These are phyloP conservation scores for Collybia sordida DNA, from an alignment of 768 basidiomycete species.

Conservation along the genomic window DNA sequence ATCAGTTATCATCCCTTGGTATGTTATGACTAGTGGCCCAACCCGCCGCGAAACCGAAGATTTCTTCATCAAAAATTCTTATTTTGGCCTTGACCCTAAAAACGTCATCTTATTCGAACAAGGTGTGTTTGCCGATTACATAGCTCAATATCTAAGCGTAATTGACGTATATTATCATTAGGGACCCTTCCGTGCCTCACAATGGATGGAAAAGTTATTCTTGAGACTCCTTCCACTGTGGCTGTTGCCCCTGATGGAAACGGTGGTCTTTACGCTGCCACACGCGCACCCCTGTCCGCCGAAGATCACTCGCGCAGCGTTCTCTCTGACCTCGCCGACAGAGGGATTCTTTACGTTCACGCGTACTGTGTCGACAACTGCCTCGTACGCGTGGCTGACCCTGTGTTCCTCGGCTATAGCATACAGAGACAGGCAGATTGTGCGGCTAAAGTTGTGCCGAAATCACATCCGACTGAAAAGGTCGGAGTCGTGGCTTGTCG, in stretches of 20 bases:
- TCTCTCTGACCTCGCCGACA: conserved; percentile 75
- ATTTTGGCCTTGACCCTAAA: conserved; percentile 77
- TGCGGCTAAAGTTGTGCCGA: conserved; percentile 96
- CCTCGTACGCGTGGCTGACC: conserved; percentile 95
- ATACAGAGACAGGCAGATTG: conserved; percentile 87
- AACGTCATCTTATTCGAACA: conserved; percentile 96
- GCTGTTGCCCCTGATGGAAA: conserved; percentile 99
- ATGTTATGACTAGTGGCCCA: conserved; percentile 98
- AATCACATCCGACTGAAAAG: conserved; percentile 80
- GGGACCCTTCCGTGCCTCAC: conserved; percentile 95
- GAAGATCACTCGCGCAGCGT: conserved; percentile 66
- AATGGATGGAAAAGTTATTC: conserved; percentile 90
- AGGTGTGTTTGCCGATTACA: conserved; percentile 51
- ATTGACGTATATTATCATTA: conserved; percentile 28
- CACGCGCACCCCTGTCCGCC: conserved; percentile 70
- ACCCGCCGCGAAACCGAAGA: conserved; percentile 84
- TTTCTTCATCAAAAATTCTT: conserved; percentile 75
- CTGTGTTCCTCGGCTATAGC: conserved; percentile 94
- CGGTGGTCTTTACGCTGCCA: conserved; percentile 94
- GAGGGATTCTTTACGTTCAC: conserved; percentile 86
- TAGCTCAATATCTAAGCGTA: conserved; percentile 8
- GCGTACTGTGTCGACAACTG: conserved; percentile 99
- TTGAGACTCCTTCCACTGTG: conserved; percentile 73
- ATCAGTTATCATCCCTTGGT: conserved; percentile 87
- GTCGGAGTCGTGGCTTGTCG: conserved; percentile 93